Evolutionary conservation across 2,329 filamentous ascomycete species (phyloP), one percentile per base, ranked within the genome.

Genomic region (Exophiala sideris): DNA sequence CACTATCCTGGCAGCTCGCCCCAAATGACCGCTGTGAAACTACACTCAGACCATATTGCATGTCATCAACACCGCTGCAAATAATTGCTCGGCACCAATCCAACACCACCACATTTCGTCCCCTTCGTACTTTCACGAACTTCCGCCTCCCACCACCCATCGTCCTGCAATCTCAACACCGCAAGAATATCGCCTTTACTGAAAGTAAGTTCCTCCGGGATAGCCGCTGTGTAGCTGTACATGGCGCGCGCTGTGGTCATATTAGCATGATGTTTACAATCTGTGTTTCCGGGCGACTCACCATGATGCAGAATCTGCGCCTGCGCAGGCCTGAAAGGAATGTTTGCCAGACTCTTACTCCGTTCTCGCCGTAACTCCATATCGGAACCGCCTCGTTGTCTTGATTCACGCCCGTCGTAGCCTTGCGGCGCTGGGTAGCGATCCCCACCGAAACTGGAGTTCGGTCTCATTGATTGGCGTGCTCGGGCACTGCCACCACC

Each of bases 91-190:
- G 84, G 84, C 48, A 87, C 84, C 62, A 87, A 71, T 20, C 84
- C 84, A 12, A 79, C 70, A 46, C 66, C 70, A 32, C 84, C 83
- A 51, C 65, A 68, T n/a, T 67, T 69, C 38, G 73, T 69, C 7
- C 76, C 77, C 38, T 73, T 73, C 14, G 45, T 41, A 64, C 77
- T 79, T 16, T 86, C 85, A 42, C 91, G 88, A 38, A 96, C 83
- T 71, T 96, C 92, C 10, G 95, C 95, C 75, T 99, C 94, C 62
- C 95, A 99, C 94, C 94, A 99, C 16, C 94, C 94, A 68, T 99
- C 94, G 69, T 99, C 94, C 73, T 99, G 94, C 66, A 95, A 84
- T 56, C 91, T 82, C 44, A 96, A 77, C 11, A 99, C 85, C 2
- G 92, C 90, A 11, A 99, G 78, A 55, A 92, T 84, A 67, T 99